These are phyloP conservation scores for Zalaria sp. DNA, from an alignment of 2,329 filamentous ascomycete species.

Conservation along the genomic window DNA sequence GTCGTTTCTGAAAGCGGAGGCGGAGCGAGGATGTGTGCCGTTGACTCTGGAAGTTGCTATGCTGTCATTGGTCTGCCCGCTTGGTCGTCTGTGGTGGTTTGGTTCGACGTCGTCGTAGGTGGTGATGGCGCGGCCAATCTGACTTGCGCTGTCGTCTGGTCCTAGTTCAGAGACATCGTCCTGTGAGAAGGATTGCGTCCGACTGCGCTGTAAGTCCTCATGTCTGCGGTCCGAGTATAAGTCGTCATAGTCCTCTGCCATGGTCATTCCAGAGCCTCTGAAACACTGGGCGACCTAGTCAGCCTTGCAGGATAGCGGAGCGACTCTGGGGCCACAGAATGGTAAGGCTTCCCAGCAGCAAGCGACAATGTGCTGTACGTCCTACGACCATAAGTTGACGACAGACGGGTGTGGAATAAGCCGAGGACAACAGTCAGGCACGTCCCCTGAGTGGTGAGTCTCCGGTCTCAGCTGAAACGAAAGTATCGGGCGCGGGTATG, in stretches of 20 bases:
- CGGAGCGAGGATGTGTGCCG: neutral
- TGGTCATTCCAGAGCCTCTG: neutral
- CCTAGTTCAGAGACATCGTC: slow-evolving; percentile 5
- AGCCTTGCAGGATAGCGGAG: too few species aligned
- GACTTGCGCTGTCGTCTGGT: slow-evolving; percentile 7
- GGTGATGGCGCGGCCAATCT: slow-evolving; percentile 4
- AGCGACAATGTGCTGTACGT: too few species aligned
- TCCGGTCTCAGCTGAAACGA: too few species aligned
- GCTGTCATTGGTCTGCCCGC: neutral
- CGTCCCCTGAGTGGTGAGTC: too few species aligned
- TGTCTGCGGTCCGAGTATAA: neutral
- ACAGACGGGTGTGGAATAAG: too few species aligned
- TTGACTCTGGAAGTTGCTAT: neutral
- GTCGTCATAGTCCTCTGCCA: slow-evolving; percentile 1
- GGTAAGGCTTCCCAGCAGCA: too few species aligned
- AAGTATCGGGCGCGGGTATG: too few species aligned
- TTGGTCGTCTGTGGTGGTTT: neutral
- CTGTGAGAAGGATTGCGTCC: too few species aligned
- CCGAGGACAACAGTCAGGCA: too few species aligned
- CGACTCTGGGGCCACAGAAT: too few species aligned
- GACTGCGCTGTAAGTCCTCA: neutral
- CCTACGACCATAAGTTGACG: too few species aligned
- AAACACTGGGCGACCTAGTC: too few species aligned
- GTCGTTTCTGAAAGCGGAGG: neutral
- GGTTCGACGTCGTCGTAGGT: slow-evolving; percentile 1